A percentile compares a stretch with the other conserved stretches of the same genome.
These are phyloP conservation scores for Leccinum arenicola DNA, from an alignment of 768 basidiomycete species.

Conservation along the genomic window DNA sequence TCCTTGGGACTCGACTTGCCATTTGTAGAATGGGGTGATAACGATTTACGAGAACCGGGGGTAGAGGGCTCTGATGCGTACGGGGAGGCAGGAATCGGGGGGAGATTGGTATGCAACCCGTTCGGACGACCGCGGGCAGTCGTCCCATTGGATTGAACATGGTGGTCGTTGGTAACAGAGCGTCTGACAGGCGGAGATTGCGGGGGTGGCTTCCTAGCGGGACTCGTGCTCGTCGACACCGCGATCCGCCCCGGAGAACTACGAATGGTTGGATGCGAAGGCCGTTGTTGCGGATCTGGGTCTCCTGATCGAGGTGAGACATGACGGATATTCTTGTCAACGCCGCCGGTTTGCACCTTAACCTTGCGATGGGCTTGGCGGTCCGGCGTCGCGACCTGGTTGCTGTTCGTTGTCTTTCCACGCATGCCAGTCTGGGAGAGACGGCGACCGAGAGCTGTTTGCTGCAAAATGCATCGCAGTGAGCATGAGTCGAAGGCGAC, in stretches of 20 bases:
- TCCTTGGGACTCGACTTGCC: conserved; percentile 33
- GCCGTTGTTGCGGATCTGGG: conserved; percentile 27
- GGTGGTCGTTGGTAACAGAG: conserved; percentile 32
- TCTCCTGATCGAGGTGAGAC: conserved; percentile 27
- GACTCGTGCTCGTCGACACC: conserved; percentile 17
- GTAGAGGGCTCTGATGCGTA: conserved; percentile 59
- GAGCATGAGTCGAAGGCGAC: conserved; percentile 1
- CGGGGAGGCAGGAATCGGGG: conserved; percentile 70
- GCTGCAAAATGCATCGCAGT: conserved; percentile 37
- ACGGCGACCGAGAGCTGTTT: conserved; percentile 69
- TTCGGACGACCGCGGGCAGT: conserved; percentile 33
- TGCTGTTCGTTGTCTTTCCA: conserved; percentile 10
- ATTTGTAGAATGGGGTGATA: conserved; percentile 32
- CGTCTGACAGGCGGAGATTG: conserved; percentile 28
- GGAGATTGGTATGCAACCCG: conserved; percentile 39
- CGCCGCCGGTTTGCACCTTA: conserved; percentile 34
- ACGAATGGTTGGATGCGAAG: conserved; percentile 34
- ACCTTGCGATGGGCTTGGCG: conserved; percentile 36
- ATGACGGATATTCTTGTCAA: conserved; percentile 34
- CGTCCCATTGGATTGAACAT: conserved; percentile 25
- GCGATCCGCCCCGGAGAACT: conserved; percentile 33
- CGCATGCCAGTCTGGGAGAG: conserved; percentile 54
- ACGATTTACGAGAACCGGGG: conserved; percentile 51
- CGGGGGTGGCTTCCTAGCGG: conserved; percentile 27
- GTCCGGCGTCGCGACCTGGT: conserved; percentile 23